Evolutionary conservation across 139 green algal genomes (phyloP).

Genomic region (Mychonastes homosphaera): DNA sequence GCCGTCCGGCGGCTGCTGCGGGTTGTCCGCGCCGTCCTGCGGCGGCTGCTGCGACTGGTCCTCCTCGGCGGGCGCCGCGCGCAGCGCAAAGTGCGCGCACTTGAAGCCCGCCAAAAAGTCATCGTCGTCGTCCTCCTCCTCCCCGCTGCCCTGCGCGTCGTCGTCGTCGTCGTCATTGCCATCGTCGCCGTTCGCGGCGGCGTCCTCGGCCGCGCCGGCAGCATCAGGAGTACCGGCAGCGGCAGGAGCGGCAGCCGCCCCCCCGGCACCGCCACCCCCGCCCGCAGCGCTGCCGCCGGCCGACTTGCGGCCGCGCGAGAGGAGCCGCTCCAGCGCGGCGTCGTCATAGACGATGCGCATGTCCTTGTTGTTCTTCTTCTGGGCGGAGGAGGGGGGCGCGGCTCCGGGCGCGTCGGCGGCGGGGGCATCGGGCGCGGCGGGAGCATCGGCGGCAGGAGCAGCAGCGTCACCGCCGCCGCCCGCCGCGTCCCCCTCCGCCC

Average conservation of each 20-base stretch:
- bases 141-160: not conserved
- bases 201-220: too few species aligned
- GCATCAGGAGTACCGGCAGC: too few species aligned
- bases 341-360: constrained; percentile 66
- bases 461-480: not conserved
- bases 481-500: not conserved
- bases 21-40: not conserved
- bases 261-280: too few species aligned
- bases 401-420: not conserved
- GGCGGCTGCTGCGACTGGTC: not conserved
- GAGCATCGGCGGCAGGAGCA: constrained; percentile 1
- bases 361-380: not conserved
- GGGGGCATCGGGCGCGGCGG: not conserved
- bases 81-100: not conserved
- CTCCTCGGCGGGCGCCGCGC: not conserved
- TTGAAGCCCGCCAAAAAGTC: not conserved
- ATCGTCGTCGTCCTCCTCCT: not conserved
- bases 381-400: too few species aligned
- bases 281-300: not conserved
- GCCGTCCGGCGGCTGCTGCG: not conserved
- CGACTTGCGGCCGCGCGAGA: constrained; percentile 14
- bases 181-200: not conserved
- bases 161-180: not conserved
- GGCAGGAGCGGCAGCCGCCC: too few species aligned
- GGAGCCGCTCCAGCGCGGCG: constrained; percentile 51